These are phyloP conservation scores for Eleusine coracana DNA, from an alignment of 176 grass and related monocot species.

Conservation along the genomic window DNA sequence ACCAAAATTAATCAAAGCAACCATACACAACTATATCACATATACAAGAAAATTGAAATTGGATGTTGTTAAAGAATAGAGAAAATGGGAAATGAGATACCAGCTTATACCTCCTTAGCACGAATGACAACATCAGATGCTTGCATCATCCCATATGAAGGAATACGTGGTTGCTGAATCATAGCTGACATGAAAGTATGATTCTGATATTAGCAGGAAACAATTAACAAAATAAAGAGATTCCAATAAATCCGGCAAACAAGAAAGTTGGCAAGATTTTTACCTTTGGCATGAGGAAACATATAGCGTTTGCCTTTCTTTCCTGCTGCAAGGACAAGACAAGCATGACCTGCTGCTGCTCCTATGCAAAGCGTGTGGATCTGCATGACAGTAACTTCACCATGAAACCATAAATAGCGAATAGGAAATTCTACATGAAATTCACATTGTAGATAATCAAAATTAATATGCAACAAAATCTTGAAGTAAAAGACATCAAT, in stretches of 20 bases:
- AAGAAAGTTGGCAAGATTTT: slow-evolving; percentile 7
- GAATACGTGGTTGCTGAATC: slow-evolving; percentile 88
- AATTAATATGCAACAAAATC: slow-evolving; percentile 22
- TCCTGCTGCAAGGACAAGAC: slow-evolving; percentile 92
- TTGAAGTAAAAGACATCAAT: slow-evolving; percentile 37
- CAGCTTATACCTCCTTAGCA: slow-evolving; percentile 72
- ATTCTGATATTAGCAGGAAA: slow-evolving; percentile 33
- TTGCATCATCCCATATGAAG: slow-evolving; percentile 85
- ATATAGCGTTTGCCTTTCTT: slow-evolving; percentile 98
- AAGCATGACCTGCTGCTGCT: slow-evolving; percentile 81
- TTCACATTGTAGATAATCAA: slow-evolving; percentile 4
- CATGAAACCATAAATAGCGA: slow-evolving; percentile 6
- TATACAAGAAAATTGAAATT: not conserved
- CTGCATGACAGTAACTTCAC: slow-evolving; percentile 43
- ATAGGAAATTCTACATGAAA: slow-evolving; percentile 1
- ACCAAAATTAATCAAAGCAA: slow-evolving; percentile 15
- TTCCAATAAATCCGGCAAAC: slow-evolving; percentile 7
- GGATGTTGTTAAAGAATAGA: slow-evolving; percentile 5
- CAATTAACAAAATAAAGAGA: not conserved
- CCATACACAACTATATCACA: not conserved
- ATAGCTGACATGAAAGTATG: slow-evolving; percentile 64
- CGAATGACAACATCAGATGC: slow-evolving; percentile 88
- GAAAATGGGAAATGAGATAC: slow-evolving; percentile 18
- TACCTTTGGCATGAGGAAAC: slow-evolving; percentile 90
- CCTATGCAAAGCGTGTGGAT: slow-evolving; percentile 84